Base-by-base conservation (phyloP, 2,329 filamentous ascomycete genomes). In the Diaporthe capsici region DNA sequence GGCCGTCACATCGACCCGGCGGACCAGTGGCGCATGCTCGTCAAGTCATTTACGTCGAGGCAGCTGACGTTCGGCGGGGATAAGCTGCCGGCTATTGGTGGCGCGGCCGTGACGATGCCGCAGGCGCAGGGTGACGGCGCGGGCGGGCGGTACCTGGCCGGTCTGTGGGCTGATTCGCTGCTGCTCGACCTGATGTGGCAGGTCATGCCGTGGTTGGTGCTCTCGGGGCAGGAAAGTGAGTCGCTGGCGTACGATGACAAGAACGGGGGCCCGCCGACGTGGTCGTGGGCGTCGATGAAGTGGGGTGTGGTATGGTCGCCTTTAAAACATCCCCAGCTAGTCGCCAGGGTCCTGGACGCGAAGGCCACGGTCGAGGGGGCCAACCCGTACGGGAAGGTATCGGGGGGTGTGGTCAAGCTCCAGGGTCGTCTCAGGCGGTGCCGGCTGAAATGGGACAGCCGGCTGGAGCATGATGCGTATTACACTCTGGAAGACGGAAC, bases 181-280 rank as follows among this genome's bases (percentile, higher is more conserved):
- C 65, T 68, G 12, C 47, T 68, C 13, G 65, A 68, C n/a, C 22
- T 68, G 31, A 68, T 68, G 65, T 68, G 65, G 65, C 65, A 68
- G 34, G 65, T 68, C 12, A 68, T 68, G 65, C 65, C 65, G 47
- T 68, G 65, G 65, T 10, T 53, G 22, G 65, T 68, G 13, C 65
- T 68, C 0, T 34, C 65, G 13, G 65, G 65, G 22, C 65, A 68
- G 65, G 22, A 68, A 8, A 39, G 47, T 1, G 22, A 68, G 65
- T 68, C 65, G 7, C 65, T 68, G 4, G 65, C 65, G n/a, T 68
- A 68, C 6, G 47, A 68, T 8, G 65, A 68, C 34, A 9, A 6
- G 12, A 12, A 20, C 4, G 65, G 65, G 12, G 65, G 65, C 20
- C 65, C 65, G 31, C 65, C 65, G 47, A 68, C 65, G 15, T 68